Evolutionary conservation across 805 yeast species (phyloP).

Genomic region (Candida piceae): DNA sequence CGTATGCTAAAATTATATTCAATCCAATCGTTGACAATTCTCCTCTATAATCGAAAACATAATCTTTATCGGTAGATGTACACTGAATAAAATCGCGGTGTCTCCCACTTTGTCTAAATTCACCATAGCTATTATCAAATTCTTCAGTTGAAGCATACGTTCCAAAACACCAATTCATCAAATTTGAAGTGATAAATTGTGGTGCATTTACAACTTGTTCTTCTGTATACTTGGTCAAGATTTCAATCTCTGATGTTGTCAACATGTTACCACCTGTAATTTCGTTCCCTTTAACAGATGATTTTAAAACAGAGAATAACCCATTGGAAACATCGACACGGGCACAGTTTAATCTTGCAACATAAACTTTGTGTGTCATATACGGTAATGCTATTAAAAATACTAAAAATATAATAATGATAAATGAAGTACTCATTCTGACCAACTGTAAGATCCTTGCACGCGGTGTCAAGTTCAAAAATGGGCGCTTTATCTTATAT

Average conservation of each 20-base stretch:
- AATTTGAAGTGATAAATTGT: slow-evolving; percentile 37
- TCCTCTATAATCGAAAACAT: slow-evolving; percentile 41
- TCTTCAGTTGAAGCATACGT: slow-evolving; percentile 25
- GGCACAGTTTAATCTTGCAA: slow-evolving; percentile 42
- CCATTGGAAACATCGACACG: slow-evolving; percentile 52
- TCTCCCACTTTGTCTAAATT: slow-evolving; percentile 2
- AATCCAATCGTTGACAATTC: slow-evolving; percentile 38
- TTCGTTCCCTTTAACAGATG: slow-evolving; percentile 8
- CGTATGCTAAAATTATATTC: slow-evolving; percentile 43
- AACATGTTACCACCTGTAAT: slow-evolving; percentile 26
- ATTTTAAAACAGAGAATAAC: slow-evolving; percentile 39
- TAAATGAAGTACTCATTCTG: slow-evolving; percentile 13
- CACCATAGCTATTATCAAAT: slow-evolving; percentile 2
- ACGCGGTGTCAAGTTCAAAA: slow-evolving; percentile 21
- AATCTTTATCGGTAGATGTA: slow-evolving; percentile 12
- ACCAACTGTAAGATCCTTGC: slow-evolving; percentile 20
- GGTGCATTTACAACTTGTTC: slow-evolving; percentile 44
- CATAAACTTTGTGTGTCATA: slow-evolving; percentile 5
- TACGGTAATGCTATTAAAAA: slow-evolving; percentile 10
- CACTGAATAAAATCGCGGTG: slow-evolving; percentile 13
- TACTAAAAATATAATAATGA: slow-evolving; percentile 4
- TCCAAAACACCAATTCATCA: slow-evolving; percentile 44
- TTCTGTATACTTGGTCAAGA: slow-evolving; percentile 42
- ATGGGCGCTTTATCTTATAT: no score
- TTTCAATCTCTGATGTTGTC: slow-evolving; percentile 44